Conservation (phyloP, 2,329 filamentous ascomycete species). For the Aspergillus proliferans region DNA sequence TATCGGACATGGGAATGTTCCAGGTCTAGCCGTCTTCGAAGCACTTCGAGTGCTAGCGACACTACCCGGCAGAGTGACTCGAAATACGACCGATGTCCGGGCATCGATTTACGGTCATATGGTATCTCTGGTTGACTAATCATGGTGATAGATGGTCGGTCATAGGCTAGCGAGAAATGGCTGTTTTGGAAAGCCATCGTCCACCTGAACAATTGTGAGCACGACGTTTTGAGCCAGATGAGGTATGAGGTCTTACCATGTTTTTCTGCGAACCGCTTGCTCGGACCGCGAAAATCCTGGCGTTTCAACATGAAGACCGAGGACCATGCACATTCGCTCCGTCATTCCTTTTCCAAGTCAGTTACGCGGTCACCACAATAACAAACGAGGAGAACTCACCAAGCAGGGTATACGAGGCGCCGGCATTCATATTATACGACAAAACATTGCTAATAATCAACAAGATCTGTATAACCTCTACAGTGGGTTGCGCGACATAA, state of each 20-base stretch:
- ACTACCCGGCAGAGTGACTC: conserved; percentile 52
- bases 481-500: conserved; percentile 55
- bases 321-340: conserved; percentile 48
- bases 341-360: conserved; percentile 21
- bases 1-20: conserved; percentile 45
- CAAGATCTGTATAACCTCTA: conserved; percentile 57
- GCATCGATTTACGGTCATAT: conserved; percentile 45
- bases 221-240: neutral
- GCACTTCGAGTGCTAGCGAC: conserved; percentile 46
- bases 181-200: conserved; percentile 56
- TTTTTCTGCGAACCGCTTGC: conserved; percentile 31
- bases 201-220: conserved; percentile 34
- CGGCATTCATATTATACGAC: conserved; percentile 60
- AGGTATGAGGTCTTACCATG: conserved; percentile 25
- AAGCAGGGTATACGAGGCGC: conserved; percentile 56
- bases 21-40: conserved; percentile 47
- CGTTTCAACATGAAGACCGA: conserved; percentile 52
- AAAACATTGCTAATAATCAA: conserved; percentile 58
- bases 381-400: conserved; percentile 26
- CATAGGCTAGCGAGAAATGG: conserved; percentile 56
- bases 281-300: conserved; percentile 43
- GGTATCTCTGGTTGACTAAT: conserved; percentile 44
- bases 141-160: conserved; percentile 49
- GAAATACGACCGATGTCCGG: conserved; percentile 48
- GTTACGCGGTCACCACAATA: neutral